Evolutionary conservation across 148 eudicot genomes (phyloP), one percentile per base, ranked within the genome.

Genomic region (Cornus kousa): DNA sequence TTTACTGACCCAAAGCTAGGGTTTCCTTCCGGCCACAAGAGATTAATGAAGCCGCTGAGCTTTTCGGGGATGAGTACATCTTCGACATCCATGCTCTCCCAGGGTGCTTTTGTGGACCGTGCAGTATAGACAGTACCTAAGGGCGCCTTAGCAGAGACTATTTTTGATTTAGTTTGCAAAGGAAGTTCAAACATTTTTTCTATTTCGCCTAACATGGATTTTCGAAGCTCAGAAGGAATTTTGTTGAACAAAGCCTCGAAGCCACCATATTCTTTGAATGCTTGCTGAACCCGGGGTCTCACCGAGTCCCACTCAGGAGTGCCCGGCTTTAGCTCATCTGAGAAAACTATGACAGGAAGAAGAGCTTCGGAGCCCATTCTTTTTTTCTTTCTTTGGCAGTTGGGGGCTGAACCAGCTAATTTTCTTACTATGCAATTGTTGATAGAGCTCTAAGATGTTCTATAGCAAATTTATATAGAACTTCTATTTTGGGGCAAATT

Each of bases 151-250:
- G 87, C 1, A 43, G 48, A 86, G n/a, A 66, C 33, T 80, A 83
- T 83, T 55, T 28, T 77, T 14, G 80, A 1, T 60, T 88, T 88
- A 37, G 77, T 81, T 60, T 83, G 76, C 20, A 85, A 37, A 64
- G 90, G 90, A 31, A 88, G 88, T 70, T 83, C 76, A 35, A 85
- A 88, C 35, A 88, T 85, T 57, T 85, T 80, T 72, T 71, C 59
- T 19, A 83, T 16, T 24, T 71, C 73, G 40, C 71, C 75, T 37
- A 88, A 72, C 14, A 79, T 4, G 9, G 86, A 66, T n/a, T 81
- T 81, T 67, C 78, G 80, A 40, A 77, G 75, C 10, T 81, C 67
- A 0, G 19, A 9, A 23, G 86, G 81, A 10, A 87, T 35, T 66
- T 77, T 53, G 20, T 76, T 72, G 37, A 83, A 85, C 32, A 73